Base-by-base conservation (phyloP, 768 basidiomycete species). In the Phanerochaete sordida region DNA sequence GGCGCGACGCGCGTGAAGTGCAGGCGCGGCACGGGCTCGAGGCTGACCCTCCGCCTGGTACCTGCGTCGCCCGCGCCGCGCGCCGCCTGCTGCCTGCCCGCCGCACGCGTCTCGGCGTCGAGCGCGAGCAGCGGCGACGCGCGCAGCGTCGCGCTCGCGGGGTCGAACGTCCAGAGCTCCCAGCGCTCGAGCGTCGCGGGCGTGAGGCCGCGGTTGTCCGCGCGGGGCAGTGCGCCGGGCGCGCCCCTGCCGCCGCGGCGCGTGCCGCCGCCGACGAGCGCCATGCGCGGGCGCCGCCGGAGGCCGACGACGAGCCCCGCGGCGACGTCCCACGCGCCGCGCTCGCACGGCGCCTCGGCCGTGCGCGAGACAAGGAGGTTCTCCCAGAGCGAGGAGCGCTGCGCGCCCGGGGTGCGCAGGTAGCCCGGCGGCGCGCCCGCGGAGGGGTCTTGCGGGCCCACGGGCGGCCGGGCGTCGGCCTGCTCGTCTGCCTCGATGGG, bases 111-210 rank as follows among this genome's bases (percentile, higher is more conserved):
- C 62, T 66, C 69, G 30, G 44, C 62, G 67, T 75, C 68, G 26
- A 91, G 70, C 44, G 81, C 72, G 2, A 81, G 77, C 31, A 91
- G 70, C 8, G 82, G 52, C 1, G 84, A 84, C 46, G 77, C 79
- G 54, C 80, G 82, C 54, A 87, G 56, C 37, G 70, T 71, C 21
- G 79, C 74, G 16, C 75, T 70, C 4, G 76, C 72, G 9, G 84
- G 83, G 64, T 93, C 88, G 65, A 90, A 87, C 39, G 77, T 80
- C 92, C 92, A 94, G 28, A 89, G 64, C 64, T 94, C 91, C 92
- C 92, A 94, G 56, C 91, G 77, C 58, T 92, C 89, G 43, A 93
- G 72, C 26, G 85, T 86, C 12, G 87, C 79, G 28, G 75, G 65
- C 21, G 88, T 84, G 60, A 93, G 72, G 15, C 88, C 88, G 11